Percentiles rank a stretch among this genome's conserved stretches.
Evolutionary conservation across 257 asterid species (phyloP).

Genomic region (Lithospermum erythrorhizon): DNA sequence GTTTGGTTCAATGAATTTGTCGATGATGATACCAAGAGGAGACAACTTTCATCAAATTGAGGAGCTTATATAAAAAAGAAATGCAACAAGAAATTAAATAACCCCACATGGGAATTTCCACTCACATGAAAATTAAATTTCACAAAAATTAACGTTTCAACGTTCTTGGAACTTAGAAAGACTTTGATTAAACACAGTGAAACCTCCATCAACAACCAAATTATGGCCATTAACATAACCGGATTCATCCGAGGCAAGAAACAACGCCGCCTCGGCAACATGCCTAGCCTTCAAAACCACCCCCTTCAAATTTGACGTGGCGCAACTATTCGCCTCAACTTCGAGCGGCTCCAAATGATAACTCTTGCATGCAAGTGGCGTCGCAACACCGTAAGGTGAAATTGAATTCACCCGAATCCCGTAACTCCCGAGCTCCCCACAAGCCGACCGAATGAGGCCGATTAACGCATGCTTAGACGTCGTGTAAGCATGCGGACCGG

Average conservation of each 20-base stretch:
- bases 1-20: background rate
- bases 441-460: conserved; percentile 40
- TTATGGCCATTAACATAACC: conserved; percentile 59
- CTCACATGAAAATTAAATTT: too few species aligned
- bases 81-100: background rate
- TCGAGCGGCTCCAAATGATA: conserved; percentile 18
- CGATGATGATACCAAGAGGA: too few species aligned
- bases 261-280: conserved; percentile 44
- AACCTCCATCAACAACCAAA: conserved; percentile 58
- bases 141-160: background rate
- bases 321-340: conserved; percentile 21
- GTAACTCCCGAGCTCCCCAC: conserved; percentile 42
- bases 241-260: conserved; percentile 57
- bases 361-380: conserved; percentile 35
- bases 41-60: background rate
- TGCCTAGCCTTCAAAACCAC: conserved; percentile 29
- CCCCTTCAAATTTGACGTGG: conserved; percentile 35
- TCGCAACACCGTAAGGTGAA: conserved; percentile 53
- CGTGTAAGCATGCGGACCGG: conserved; percentile 45
- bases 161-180: conserved; percentile 14
- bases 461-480: conserved; percentile 51
- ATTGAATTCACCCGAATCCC: conserved; percentile 55
- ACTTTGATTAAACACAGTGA: conserved; percentile 33
- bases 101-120: background rate
- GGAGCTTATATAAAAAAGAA: background rate